These are phyloP conservation scores for Parietaria judaica DNA, from an alignment of 306 rosid species.

Conservation along the genomic window DNA sequence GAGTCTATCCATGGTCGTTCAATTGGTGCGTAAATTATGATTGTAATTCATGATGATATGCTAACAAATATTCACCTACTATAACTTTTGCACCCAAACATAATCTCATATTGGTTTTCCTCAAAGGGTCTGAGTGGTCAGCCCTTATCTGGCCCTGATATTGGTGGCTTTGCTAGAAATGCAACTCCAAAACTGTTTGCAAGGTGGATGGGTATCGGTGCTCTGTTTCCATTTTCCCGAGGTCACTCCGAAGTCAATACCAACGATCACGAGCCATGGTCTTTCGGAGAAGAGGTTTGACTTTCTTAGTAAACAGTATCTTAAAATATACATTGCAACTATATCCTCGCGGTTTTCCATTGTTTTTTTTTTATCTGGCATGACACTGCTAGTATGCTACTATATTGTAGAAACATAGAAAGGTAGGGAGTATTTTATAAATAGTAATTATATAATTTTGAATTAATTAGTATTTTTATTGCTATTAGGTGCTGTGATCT, in stretches of 20 bases:
- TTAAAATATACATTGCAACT: too few species aligned
- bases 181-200: slow-evolving; percentile 86
- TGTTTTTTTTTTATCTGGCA: too few species aligned
- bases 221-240: slow-evolving; percentile 81
- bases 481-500: too few species aligned
- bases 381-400: too few species aligned
- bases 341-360: too few species aligned
- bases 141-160: slow-evolving; percentile 87
- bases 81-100: neutral
- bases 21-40: slow-evolving; percentile 51
- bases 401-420: too few species aligned
- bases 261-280: slow-evolving; percentile 86
- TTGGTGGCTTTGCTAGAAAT: slow-evolving; percentile 91
- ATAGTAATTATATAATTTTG: too few species aligned
- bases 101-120: slow-evolving; percentile 12
- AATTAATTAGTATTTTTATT: too few species aligned
- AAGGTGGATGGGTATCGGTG: slow-evolving; percentile 88
- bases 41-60: too few species aligned
- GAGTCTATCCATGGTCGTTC: slow-evolving; percentile 95
- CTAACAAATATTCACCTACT: neutral
- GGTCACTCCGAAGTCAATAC: slow-evolving; percentile 76
- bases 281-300: slow-evolving; percentile 90
- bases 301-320: neutral
- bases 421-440: too few species aligned
- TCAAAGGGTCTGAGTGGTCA: slow-evolving; percentile 95